These are phyloP conservation scores for Dichotomocladium elegans DNA, from an alignment of 371 early-diverging fungal species.

Conservation along the genomic window DNA sequence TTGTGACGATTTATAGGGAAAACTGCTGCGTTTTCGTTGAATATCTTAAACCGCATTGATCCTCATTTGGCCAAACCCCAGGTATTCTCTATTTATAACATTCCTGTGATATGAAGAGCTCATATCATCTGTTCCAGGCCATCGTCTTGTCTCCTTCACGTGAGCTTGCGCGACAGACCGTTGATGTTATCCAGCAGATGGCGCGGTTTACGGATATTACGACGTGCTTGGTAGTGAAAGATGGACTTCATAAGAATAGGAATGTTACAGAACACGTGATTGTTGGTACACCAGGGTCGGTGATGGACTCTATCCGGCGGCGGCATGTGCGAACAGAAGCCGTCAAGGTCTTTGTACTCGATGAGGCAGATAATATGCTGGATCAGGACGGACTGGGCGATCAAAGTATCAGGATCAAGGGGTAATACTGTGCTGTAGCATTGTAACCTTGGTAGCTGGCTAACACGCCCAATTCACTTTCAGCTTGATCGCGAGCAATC, in stretches of 20 bases:
- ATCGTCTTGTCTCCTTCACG: slow-evolving; percentile 95
- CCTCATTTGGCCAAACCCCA: slow-evolving; percentile 40
- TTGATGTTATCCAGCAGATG: slow-evolving; percentile 87
- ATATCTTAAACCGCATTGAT: slow-evolving; percentile 81
- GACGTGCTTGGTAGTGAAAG: slow-evolving; percentile 76
- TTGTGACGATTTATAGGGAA: slow-evolving; percentile 79
- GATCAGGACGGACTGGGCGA: slow-evolving; percentile 87
- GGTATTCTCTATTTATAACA: too few relatives aligned
- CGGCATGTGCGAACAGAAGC: slow-evolving; percentile 50
- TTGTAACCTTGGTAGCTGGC: too few relatives aligned
- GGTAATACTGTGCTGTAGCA: too few relatives aligned
- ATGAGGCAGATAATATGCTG: slow-evolving; percentile 96
- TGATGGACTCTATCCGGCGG: slow-evolving; percentile 67
- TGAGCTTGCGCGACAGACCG: slow-evolving; percentile 97
- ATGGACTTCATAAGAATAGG: slow-evolving; percentile 44
- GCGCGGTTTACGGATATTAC: slow-evolving; percentile 80
- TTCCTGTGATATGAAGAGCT: neutral
- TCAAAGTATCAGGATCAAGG: slow-evolving; percentile 79
- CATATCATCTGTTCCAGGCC: slow-evolving; percentile 39
- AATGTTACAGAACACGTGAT: slow-evolving; percentile 76
- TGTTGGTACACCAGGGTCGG: slow-evolving; percentile 98
- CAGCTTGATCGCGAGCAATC: too few relatives aligned
- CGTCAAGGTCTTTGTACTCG: slow-evolving; percentile 82
- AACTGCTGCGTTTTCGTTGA: slow-evolving; percentile 95
- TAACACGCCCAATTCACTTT: neutral